Evolutionary conservation across 768 basidiomycete genomes (phyloP), one percentile per base, ranked within the genome.

Genomic region (Tephrocybe sp.): DNA sequence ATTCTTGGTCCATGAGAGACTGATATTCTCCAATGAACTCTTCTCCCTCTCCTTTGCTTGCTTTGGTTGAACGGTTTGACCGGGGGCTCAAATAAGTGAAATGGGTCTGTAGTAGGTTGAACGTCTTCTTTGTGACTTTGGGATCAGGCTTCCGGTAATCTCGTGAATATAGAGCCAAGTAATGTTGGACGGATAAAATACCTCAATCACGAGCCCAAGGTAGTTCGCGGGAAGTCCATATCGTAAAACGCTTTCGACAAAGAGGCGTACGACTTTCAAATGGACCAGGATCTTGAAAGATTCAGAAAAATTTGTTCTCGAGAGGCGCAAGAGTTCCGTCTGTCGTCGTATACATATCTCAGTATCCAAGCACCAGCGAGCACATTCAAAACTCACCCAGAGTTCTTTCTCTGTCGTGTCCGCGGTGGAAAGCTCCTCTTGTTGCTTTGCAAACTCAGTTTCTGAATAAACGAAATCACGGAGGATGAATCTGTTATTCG

Each of bases 291-390:
- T 76, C 65, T 98, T 91, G 71, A 94, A 93, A 4, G 94, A 85
- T 71, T 99, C 97, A 0, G 94, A 94, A 66, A 98, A 99, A 69
- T 95, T 97, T 45, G 91, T 97, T 47, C 97, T 79, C 30, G 94
- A 85, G 30, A 98, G 66, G 58, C 90, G 82, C 21, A 99, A 74
- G 0, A 99, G 79, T 57, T 99, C 95, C 22, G 92, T 90, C 94
- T 98, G 58, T 34, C 18, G n/a, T 13, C 10, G 34, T 36, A 7
- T 15, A 29, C 29, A 27, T 45, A 24, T 3, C 19, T 57, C 45
- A 57, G 45, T 18, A n/a, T 36, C 12, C 27, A 29, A 11, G 23
- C 37, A 6, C 18, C 4, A 7, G 7, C 16, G 18, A 38, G 12
- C n/a, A n/a, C n/a, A 6, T n/a, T 16, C 29, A 3, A 30, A 37